A percentile compares a stretch with the other conserved stretches of the same genome.
Conservation (phyloP, 2,329 filamentous ascomycete species). For the Aspergillus ustus region DNA sequence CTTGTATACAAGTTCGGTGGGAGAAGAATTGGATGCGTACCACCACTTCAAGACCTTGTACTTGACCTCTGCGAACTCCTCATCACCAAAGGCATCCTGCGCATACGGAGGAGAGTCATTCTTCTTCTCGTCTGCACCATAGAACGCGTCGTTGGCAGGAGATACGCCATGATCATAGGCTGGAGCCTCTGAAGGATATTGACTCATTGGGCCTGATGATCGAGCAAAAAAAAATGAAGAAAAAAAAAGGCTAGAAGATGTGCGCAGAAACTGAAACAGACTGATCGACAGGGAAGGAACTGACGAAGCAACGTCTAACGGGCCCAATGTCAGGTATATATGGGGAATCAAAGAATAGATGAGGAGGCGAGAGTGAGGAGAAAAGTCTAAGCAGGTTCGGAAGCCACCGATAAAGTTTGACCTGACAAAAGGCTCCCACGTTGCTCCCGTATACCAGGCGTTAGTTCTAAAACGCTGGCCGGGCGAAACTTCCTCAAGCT, state of each 20-base stretch:
- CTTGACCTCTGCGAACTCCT: constrained; percentile 50
- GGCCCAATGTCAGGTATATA: not conserved
- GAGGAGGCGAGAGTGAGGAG: not conserved
- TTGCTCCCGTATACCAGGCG: not conserved
- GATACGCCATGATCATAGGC: constrained; percentile 19
- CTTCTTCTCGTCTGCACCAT: constrained; percentile 29
- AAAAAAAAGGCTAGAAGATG: not conserved
- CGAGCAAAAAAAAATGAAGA: constrained; percentile 12
- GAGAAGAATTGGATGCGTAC: constrained; percentile 24
- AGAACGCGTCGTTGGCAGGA: constrained; percentile 16
- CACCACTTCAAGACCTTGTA: constrained; percentile 58
- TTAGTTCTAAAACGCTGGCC: not conserved
- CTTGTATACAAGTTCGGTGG: not conserved
- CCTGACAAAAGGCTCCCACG: not conserved
- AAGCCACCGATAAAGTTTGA: constrained; percentile 2
- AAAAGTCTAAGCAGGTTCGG: not conserved
- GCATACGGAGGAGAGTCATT: constrained; percentile 24
- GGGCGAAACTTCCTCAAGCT: not conserved
- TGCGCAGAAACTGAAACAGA: not conserved
- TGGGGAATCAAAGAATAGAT: not conserved
- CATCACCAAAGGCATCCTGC: constrained; percentile 47
- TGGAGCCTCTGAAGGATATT: constrained; percentile 19
- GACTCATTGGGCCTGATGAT: constrained; percentile 9
- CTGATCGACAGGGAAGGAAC: not conserved
- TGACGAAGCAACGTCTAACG: not conserved